Conservation (phyloP, 495 filamentous ascomycete genomes). For the Lophiostoma macrostomum region DNA sequence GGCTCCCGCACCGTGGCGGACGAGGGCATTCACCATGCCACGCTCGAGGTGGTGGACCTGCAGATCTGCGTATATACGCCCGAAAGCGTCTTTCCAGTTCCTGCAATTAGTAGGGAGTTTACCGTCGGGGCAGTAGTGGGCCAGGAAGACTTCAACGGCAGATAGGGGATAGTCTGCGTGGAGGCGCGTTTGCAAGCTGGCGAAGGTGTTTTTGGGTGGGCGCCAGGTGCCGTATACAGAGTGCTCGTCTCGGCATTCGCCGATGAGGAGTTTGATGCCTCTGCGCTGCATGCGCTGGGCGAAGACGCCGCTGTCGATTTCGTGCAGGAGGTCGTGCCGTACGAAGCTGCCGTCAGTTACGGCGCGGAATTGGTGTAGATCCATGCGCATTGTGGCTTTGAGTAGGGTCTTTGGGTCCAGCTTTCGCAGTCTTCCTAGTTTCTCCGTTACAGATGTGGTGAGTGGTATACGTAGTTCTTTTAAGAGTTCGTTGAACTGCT, state of each 20-base stretch:
- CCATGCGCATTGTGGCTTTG: conserved; percentile 41
- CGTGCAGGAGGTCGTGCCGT: conserved; percentile 43
- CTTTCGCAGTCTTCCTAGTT: conserved; percentile 48
- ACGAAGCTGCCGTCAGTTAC: conserved; percentile 52
- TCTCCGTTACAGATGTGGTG: conserved; percentile 42
- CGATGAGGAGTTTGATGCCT: conserved; percentile 51
- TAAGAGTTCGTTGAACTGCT: conserved; percentile 57
- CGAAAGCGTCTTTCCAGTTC: conserved; percentile 54
- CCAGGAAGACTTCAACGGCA: conserved; percentile 45
- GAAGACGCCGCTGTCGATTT: conserved; percentile 51
- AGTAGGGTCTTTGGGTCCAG: conserved; percentile 43
- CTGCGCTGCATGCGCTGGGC: conserved; percentile 44
- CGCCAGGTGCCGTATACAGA: conserved; percentile 49
- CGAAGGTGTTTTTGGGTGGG: conserved; percentile 38
- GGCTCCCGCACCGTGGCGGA: conserved; percentile 32
- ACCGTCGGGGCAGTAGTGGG: conserved; percentile 46
- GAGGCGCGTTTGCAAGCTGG: conserved; percentile 45
- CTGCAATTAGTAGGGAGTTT: conserved; percentile 40
- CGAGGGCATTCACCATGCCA: conserved; percentile 36
- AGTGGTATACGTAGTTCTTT: conserved; percentile 46
- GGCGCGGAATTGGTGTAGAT: conserved; percentile 54
- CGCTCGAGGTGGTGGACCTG: conserved; percentile 48
- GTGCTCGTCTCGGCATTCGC: conserved; percentile 56
- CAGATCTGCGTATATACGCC: conserved; percentile 56
- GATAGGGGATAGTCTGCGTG: conserved; percentile 52